These are phyloP conservation scores for Salix koriyanagi DNA, from an alignment of 345 rosid genomes.

Conservation along the genomic window DNA sequence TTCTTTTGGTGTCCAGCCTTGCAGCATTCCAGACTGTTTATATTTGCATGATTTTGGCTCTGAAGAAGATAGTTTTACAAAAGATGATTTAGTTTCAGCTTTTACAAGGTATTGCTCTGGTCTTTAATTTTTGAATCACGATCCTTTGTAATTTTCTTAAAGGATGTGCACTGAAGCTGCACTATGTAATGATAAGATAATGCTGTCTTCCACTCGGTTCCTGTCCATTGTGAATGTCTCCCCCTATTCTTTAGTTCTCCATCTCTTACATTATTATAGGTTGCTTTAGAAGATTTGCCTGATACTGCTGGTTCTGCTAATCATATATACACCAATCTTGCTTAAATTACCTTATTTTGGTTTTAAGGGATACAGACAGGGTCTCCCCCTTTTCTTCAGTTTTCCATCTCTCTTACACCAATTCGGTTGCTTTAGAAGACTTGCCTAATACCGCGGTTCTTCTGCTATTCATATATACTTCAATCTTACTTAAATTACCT, in stretches of 20 bases:
- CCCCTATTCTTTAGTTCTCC: background rate
- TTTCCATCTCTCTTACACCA: background rate
- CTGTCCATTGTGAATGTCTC: too few species aligned
- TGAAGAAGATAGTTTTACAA: constrained; percentile 27
- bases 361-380: background rate
- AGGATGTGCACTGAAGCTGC: background rate
- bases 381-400: background rate
- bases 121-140: background rate
- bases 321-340: background rate
- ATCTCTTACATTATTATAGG: background rate
- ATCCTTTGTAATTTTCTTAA: background rate
- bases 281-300: background rate
- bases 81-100: constrained; percentile 29
- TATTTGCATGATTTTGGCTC: constrained; percentile 32
- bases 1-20: constrained; percentile 28
- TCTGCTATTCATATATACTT: background rate
- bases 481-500: background rate
- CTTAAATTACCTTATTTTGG: background rate
- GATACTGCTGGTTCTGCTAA: background rate
- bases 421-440: background rate
- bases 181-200: background rate
- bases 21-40: constrained; percentile 28
- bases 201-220: background rate
- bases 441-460: background rate
- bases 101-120: constrained; percentile 20